Conservation (phyloP, 345 rosid species). For the Bruguiera parviflora region DNA sequence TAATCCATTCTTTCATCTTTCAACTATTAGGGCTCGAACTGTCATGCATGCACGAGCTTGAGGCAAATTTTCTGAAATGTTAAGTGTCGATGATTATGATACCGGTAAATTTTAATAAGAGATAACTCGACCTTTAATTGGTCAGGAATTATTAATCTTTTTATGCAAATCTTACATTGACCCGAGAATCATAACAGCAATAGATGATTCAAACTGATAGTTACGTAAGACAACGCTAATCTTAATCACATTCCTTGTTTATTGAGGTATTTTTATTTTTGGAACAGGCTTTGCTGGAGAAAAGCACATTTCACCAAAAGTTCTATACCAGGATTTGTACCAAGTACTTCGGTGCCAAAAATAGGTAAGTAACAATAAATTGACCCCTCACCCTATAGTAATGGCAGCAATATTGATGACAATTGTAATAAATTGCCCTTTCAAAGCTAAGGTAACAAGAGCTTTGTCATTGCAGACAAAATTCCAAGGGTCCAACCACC, state of each 20-base stretch:
- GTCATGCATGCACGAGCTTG: no score
- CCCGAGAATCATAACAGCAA: neutral
- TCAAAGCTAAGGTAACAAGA: no score
- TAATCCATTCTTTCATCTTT: no score
- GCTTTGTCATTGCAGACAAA: no score
- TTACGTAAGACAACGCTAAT: conserved; percentile 2
- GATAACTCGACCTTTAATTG: no score
- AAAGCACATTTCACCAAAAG: conserved; percentile 11
- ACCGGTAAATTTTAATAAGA: no score
- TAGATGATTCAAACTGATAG: neutral
- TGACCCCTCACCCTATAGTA: neutral
- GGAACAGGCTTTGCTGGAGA: conserved; percentile 8
- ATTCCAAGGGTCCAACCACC: no score
- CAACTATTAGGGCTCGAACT: neutral
- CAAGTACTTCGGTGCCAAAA: neutral
- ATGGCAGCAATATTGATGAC: neutral
- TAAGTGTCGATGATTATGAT: no score
- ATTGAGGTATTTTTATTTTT: neutral
- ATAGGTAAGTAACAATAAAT: neutral
- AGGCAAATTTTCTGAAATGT: no score
- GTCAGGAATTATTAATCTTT: no score
- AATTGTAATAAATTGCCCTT: neutral
- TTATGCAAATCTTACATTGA: no score
- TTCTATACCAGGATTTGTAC: neutral
- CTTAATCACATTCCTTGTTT: neutral